phyloP scores from a whole-genome alignment of 441 rosid species.

The Daphne laureola region DNA sequence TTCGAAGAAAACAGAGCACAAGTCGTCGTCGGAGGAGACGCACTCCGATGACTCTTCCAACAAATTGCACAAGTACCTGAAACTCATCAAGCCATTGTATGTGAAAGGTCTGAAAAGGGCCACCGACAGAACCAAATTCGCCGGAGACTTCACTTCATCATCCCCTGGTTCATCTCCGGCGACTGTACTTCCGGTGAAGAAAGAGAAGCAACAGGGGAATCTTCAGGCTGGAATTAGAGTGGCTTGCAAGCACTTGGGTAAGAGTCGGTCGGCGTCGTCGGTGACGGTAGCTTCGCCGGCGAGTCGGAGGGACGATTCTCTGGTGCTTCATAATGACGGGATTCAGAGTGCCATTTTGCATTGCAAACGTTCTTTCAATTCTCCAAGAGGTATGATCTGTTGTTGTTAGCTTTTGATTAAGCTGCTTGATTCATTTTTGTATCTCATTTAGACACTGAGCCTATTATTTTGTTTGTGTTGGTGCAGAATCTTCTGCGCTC shows the following conservation, averaged over 20 bases:
- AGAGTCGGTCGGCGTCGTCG: conserved; percentile 61
- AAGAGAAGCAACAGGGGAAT: conserved; percentile 36
- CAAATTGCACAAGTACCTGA: conserved; percentile 36
- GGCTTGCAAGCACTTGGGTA: conserved; percentile 43
- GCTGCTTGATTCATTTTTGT: not conserved
- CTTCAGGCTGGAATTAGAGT: conserved; percentile 21
- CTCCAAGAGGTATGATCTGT: conserved; percentile 37
- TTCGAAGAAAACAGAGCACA: conserved; percentile 8
- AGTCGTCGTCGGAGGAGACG: conserved; percentile 19
- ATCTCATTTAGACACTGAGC: not conserved
- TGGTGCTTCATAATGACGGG: conserved; percentile 50
- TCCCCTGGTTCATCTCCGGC: conserved; percentile 31
- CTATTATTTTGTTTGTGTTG: not conserved
- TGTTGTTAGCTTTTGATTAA: not conserved
- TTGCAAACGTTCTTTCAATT: conserved; percentile 56
- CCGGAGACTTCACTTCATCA: conserved; percentile 9
- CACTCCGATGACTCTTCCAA: conserved; percentile 18
- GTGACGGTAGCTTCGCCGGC: conserved; percentile 27
- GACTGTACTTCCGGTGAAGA: conserved; percentile 17
- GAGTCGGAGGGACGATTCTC: conserved; percentile 47
- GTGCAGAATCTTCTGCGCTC: conserved; percentile 32
- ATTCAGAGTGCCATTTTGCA: conserved; percentile 66
- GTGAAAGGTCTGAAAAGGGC: conserved; percentile 26
- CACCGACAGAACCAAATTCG: conserved; percentile 11
- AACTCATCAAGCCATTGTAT: conserved; percentile 40